Evolutionary conservation across 352 stramenopile genomes (phyloP), one percentile per base, ranked within the genome.

Genomic region (Globisporangium takayamanum): DNA sequence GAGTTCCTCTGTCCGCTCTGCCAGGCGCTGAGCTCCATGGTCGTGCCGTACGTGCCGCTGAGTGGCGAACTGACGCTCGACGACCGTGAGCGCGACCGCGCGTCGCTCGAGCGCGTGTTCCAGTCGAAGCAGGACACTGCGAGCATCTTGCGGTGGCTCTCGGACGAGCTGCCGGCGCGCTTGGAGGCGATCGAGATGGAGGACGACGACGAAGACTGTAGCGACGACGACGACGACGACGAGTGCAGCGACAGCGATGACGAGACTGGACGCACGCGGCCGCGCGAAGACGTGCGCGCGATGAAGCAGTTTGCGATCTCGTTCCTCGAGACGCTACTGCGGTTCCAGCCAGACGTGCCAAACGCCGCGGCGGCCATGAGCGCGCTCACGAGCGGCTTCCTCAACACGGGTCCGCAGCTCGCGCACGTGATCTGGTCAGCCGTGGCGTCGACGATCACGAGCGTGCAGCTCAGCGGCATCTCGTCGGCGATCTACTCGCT

Each of bases 1-100:
- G 89, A 97, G 66, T 97, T 96, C 53, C 69, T 97, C 15, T 97
- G 90, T 49, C 90, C 90, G 5, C 64, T 97, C 16, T 97, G 90
- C 56, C 94, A 97, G 61, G 74, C 77, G 15, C 73, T 97, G 16
- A 95, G 86, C 62, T 97, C 92, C n/a, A 90, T 94, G 68, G 70
- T 97, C 2, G 73, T 97, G 33, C 89, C 89, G 12, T 87, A 89
- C 53, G 57, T 96, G 5, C 69, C 78, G 0, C 68, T 87, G 46
- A 85, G 70, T 57, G 59, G 64, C n/a, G 68, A 74, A 7, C 60
- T 89, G 30, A 88, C 80, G 30, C 68, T 74, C 8, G 68, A 73
- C 41, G 78, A 89, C 42, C 80, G 79, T 25, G 68, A 87, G 36
- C 67, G 67, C 1, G 74, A 81, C 28, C 78, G 80, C 3, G 72